phyloP scores from a whole-genome alignment of 208 protist species.

The Crithidia thermophila region DNA sequence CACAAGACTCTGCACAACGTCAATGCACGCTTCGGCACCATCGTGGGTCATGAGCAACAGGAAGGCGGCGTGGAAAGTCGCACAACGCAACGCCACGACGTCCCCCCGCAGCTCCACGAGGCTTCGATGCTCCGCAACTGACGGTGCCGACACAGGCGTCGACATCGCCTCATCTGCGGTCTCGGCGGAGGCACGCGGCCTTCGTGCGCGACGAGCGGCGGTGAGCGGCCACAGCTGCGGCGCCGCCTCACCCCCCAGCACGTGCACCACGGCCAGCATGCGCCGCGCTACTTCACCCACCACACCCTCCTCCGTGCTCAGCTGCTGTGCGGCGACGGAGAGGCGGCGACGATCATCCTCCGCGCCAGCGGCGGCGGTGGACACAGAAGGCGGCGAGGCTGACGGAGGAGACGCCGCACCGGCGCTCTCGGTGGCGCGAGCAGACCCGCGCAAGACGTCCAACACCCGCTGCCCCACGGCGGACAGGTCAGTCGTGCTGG shows the following conservation, averaged over 20 bases:
- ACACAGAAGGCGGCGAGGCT: not conserved
- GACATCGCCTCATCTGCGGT: no score
- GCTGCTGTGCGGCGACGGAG: not conserved
- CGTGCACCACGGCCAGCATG: conserved; percentile 33
- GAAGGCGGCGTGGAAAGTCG: conserved; percentile 18
- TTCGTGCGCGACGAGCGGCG: no score
- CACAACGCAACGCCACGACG: conserved; percentile 16
- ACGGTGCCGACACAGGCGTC: no score
- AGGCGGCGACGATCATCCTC: no score
- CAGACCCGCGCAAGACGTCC: conserved; percentile 20
- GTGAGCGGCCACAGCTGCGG: conserved; percentile 17
- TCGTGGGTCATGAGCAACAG: conserved; percentile 6
- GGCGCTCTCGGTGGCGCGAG: no score
- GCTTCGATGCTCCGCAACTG: no score
- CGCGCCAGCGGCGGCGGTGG: not conserved
- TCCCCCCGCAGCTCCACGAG: not conserved
- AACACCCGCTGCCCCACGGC: conserved; percentile 1
- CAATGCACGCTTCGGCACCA: not conserved
- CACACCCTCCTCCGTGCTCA: conserved; percentile 11
- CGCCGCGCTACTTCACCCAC: conserved; percentile 18
- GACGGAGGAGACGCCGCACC: not conserved
- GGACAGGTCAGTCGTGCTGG: no score
- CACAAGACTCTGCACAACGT: not conserved
- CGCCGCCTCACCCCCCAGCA: conserved; percentile 5
- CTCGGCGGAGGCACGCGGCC: no score